Evolutionary conservation across 306 rosid species (phyloP).

Genomic region (Datisca glomerata): DNA sequence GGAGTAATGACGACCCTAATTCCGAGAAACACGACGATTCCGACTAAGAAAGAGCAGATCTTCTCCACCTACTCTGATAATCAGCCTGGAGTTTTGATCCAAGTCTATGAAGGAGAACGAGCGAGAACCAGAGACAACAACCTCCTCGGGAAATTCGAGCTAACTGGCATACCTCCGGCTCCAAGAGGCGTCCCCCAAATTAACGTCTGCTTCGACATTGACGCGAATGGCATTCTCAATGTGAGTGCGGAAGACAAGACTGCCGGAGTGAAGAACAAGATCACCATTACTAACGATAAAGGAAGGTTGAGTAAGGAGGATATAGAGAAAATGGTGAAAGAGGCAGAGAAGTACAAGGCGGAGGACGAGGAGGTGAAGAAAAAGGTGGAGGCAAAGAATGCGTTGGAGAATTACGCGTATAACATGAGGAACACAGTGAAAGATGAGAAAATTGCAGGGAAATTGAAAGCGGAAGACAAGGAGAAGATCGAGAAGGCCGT

Average conservation of each 20-base stretch:
- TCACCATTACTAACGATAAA: conserved; percentile 69
- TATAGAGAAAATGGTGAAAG: conserved; percentile 74
- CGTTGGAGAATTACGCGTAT: conserved; percentile 72
- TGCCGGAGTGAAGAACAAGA: conserved; percentile 81
- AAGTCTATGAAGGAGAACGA: conserved; percentile 74
- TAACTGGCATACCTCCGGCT: conserved; percentile 71
- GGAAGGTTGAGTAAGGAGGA: conserved; percentile 79
- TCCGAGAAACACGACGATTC: conserved; percentile 71
- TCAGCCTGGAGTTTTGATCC: conserved; percentile 79
- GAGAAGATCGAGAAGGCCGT: conserved; percentile 63
- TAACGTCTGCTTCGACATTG: conserved; percentile 57
- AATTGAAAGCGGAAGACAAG: conserved; percentile 38
- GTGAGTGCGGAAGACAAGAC: conserved; percentile 80
- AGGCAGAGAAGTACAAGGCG: conserved; percentile 69
- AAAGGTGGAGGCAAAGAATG: conserved; percentile 77
- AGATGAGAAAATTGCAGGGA: conserved; percentile 62
- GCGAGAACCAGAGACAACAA: conserved; percentile 67
- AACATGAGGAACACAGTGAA: conserved; percentile 69
- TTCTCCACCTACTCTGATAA: conserved; percentile 69
- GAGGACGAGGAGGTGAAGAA: conserved; percentile 87
- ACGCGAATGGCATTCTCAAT: conserved; percentile 66
- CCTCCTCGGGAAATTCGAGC: conserved; percentile 65
- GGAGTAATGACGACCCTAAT: conserved; percentile 76
- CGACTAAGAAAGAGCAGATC: conserved; percentile 76
- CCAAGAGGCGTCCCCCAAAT: conserved; percentile 79